Evolutionary conservation across 768 basidiomycete genomes (phyloP).

Genomic region (Vishniacozyma victoriae): DNA sequence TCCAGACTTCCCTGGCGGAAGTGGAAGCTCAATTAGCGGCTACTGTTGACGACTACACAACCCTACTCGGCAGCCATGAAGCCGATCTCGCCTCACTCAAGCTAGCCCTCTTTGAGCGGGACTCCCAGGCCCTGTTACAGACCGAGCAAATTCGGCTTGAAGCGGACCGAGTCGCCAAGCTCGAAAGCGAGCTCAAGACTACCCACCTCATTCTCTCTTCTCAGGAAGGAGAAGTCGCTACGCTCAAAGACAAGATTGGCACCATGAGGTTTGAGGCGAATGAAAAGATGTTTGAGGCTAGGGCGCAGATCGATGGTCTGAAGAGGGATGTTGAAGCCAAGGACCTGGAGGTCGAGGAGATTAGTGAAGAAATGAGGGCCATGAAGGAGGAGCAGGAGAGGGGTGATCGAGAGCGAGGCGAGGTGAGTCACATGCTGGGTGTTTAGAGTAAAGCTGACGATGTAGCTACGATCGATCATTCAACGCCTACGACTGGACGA

Average conservation of each 20-base stretch:
- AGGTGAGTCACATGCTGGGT: neutral
- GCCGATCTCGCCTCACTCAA: neutral
- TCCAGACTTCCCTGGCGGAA: neutral
- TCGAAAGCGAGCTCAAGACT: neutral
- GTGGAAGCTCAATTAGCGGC: slow-evolving; percentile 1
- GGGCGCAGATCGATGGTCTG: slow-evolving; percentile 15
- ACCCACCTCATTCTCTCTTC: neutral
- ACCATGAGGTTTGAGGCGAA: slow-evolving; percentile 18
- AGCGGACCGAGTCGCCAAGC: neutral
- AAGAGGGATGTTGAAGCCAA: slow-evolving; percentile 3
- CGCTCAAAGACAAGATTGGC: slow-evolving; percentile 14
- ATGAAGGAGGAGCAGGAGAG: slow-evolving; percentile 15
- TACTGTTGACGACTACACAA: slow-evolving; percentile 6
- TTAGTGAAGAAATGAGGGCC: neutral
- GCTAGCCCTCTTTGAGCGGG: too few relatives aligned
- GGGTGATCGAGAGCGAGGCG: slow-evolving; percentile 1
- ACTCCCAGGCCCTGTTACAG: too few relatives aligned
- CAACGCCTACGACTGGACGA: too few relatives aligned
- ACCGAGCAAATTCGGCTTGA: neutral
- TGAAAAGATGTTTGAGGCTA: slow-evolving; percentile 9
- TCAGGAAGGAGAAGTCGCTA: slow-evolving; percentile 12
- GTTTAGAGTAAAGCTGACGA: too few relatives aligned
- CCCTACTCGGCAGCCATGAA: slow-evolving; percentile 2
- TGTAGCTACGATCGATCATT: too few relatives aligned
- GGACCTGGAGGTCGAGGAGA: slow-evolving; percentile 11